phyloP scores from a whole-genome alignment of 2,329 filamentous ascomycete species.

The Microsporum ferrugineum region DNA sequence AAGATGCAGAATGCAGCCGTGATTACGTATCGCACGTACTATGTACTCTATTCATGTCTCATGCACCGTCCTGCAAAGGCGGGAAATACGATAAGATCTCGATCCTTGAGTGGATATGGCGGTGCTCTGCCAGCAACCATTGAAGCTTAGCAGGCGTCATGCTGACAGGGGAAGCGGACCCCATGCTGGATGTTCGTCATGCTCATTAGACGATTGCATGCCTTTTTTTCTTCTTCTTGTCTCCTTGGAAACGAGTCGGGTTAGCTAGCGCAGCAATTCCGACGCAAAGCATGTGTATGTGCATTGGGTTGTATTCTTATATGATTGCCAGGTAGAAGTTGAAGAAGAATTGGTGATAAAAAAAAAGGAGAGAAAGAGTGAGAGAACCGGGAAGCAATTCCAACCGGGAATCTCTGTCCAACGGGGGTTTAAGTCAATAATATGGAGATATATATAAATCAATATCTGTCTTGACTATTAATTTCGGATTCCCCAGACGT shows the following conservation, averaged over 20 bases:
- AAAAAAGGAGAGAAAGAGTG: too few relatives aligned
- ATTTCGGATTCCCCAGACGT: neutral
- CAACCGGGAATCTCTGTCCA: neutral
- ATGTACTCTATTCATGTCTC: too few relatives aligned
- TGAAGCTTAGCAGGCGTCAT: conserved; percentile 1
- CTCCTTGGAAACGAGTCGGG: neutral
- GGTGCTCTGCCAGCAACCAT: neutral
- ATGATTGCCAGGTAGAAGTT: too few relatives aligned
- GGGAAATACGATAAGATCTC: neutral
- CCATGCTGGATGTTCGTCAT: neutral
- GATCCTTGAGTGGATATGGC: neutral
- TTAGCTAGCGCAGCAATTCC: neutral
- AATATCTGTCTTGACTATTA: neutral
- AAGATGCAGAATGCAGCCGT: neutral
- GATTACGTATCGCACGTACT: neutral
- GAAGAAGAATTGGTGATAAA: neutral
- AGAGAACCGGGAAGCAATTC: neutral
- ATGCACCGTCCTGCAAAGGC: neutral
- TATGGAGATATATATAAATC: neutral
- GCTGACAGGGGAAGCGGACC: neutral
- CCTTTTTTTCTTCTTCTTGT: neutral
- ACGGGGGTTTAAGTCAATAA: too few relatives aligned
- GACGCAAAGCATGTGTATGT: neutral
- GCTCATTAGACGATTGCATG: neutral
- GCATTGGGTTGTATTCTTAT: too few relatives aligned